phyloP scores from a whole-genome alignment of 208 protist species.

The Angomonas ambiguus region DNA sequence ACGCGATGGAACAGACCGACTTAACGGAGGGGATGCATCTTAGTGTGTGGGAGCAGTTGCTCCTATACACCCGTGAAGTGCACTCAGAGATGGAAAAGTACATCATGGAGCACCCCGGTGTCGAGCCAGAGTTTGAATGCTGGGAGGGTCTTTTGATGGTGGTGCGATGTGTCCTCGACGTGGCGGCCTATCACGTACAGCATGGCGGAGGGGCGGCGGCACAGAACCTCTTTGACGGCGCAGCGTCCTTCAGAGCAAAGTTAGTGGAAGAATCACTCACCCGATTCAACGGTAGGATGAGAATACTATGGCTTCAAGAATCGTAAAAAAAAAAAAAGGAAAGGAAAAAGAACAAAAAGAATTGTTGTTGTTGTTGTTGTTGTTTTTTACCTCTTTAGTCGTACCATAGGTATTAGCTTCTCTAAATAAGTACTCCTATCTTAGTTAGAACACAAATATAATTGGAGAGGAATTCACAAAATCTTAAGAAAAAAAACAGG shows the following conservation, averaged over 20 bases:
- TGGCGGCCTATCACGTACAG: constrained; percentile 56
- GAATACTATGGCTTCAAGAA: constrained; percentile 85
- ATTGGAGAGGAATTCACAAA: constrained; percentile 10
- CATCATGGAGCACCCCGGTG: constrained; percentile 30
- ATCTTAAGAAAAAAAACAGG: not conserved
- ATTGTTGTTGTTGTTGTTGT: constrained; percentile 5
- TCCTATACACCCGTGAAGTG: constrained; percentile 47
- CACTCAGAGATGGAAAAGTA: constrained; percentile 65
- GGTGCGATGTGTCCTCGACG: constrained; percentile 69
- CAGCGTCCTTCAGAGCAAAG: constrained; percentile 46
- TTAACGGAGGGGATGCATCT: constrained; percentile 39
- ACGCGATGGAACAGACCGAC: not conserved
- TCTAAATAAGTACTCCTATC: not conserved
- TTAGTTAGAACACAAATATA: not conserved
- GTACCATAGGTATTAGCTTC: constrained; percentile 2
- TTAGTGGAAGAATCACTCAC: constrained; percentile 74
- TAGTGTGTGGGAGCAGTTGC: constrained; percentile 49
- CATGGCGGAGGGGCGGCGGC: constrained; percentile 33
- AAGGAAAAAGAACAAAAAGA: not conserved
- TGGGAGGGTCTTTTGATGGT: constrained; percentile 76
- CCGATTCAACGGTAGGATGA: constrained; percentile 72
- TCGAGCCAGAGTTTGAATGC: constrained; percentile 83
- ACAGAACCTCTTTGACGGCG: constrained; percentile 49
- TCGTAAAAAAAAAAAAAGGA: constrained; percentile 20
- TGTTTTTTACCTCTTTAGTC: not conserved